Percentiles rank a stretch among this genome's conserved stretches.
Conservation (phyloP, 352 stramenopile genomes). For the Sclerospora graminicola region DNA sequence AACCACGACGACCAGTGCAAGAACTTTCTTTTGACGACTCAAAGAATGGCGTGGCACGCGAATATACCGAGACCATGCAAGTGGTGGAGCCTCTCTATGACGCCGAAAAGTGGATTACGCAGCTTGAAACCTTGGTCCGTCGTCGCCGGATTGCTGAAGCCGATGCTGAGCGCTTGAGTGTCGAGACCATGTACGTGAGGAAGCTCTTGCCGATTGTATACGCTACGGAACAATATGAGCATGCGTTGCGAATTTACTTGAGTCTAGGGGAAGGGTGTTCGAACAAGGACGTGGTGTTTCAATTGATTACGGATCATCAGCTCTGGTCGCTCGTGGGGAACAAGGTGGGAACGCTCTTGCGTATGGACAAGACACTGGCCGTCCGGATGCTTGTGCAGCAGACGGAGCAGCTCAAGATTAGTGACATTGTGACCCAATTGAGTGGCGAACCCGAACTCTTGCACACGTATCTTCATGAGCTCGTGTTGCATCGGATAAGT, state of each 20-base stretch:
- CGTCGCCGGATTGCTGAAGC: conserved; percentile 59
- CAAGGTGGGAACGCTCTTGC: conserved; percentile 70
- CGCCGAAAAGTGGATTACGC: conserved; percentile 69
- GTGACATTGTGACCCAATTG: conserved; percentile 67
- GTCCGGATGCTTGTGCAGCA: conserved; percentile 76
- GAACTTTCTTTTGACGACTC: conserved; percentile 12
- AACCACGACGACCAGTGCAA: conserved; percentile 28
- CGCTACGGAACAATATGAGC: conserved; percentile 73
- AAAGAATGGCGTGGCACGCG: conserved; percentile 26
- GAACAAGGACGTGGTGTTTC: conserved; percentile 81
- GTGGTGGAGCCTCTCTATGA: conserved; percentile 76
- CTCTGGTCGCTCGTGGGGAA: conserved; percentile 68
- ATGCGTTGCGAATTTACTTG: conserved; percentile 77
- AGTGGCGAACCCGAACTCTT: conserved; percentile 47
- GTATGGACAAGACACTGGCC: conserved; percentile 57
- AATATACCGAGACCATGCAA: conserved; percentile 62
- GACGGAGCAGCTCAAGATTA: conserved; percentile 69
- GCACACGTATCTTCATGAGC: conserved; percentile 68
- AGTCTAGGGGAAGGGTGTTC: conserved; percentile 76
- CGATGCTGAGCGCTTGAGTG: conserved; percentile 41
- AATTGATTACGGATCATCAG: conserved; percentile 76
- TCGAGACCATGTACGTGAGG: conserved; percentile 76
- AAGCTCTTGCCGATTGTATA: conserved; percentile 77
- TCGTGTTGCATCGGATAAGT: conserved; percentile 52
- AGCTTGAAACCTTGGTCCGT: conserved; percentile 65